A percentile compares a stretch with the other conserved stretches of the same genome.
phyloP scores from a whole-genome alignment of 2,329 filamentous ascomycete species.

The Rugonectria rugulosa region DNA sequence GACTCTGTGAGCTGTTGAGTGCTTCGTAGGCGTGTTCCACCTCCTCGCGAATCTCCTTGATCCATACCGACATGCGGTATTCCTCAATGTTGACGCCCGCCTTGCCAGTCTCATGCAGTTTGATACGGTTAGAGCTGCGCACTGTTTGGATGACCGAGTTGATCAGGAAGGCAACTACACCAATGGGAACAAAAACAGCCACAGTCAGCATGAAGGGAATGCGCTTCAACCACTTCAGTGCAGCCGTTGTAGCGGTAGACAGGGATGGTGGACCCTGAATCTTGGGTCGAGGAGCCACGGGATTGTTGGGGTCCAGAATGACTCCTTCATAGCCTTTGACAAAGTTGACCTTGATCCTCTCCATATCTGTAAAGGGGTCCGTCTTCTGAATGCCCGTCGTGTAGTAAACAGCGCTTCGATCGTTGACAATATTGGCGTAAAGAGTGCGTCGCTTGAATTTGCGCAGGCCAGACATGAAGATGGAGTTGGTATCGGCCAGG shows the following conservation, averaged over 20 bases:
- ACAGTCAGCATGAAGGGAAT: constrained; percentile 72
- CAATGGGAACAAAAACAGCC: constrained; percentile 76
- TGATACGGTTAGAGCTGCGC: constrained; percentile 77
- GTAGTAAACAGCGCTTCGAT: constrained; percentile 82
- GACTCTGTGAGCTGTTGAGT: constrained; percentile 71
- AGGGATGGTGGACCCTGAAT: constrained; percentile 37
- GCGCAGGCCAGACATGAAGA: constrained; percentile 82
- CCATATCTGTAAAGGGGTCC: constrained; percentile 77
- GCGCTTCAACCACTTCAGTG: constrained; percentile 52
- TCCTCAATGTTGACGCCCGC: constrained; percentile 71
- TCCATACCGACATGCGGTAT: constrained; percentile 79
- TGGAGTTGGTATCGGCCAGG: constrained; percentile 81
- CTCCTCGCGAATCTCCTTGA: constrained; percentile 76
- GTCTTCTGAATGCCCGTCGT: constrained; percentile 80
- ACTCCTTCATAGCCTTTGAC: constrained; percentile 77
- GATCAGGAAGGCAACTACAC: constrained; percentile 72
- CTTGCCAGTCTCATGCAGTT: constrained; percentile 75
- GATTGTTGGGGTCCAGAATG: constrained; percentile 73
- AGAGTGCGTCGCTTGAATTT: constrained; percentile 79
- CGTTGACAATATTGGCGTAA: constrained; percentile 89
- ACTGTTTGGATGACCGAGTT: constrained; percentile 81
- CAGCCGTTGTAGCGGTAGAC: constrained; percentile 43
- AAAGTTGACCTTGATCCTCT: constrained; percentile 75
- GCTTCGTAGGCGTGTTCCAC: constrained; percentile 82
- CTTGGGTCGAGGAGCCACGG: constrained; percentile 60